Evolutionary conservation across 1,139 yeast species (phyloP), one percentile per base, ranked within the genome.

Genomic region (Suhomyces anneliseae): DNA sequence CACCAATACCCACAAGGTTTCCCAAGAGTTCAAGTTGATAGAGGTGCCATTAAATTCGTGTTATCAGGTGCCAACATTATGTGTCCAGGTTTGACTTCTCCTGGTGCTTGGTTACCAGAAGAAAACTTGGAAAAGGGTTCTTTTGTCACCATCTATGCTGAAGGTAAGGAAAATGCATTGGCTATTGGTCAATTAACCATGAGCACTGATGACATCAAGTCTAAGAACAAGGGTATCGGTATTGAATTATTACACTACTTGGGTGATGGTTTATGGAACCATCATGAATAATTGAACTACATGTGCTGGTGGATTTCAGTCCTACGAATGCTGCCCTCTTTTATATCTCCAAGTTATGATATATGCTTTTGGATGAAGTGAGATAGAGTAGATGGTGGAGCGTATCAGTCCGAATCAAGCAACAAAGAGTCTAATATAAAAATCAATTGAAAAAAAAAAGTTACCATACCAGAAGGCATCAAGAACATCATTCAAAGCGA

Each of bases 51-150:
- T 63, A 92, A 92, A 68, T 92, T 92, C 61, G 95, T 92, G 24
- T 72, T 92, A 34, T 87, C 96, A 2, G 98, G 98, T 46, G 97
- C 97, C 33, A 90, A 90, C 62, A 87, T 92, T 58, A 92, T 90
- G 97, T 92, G 98, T 69, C 98, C 98, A 6, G 99, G 99, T 27
- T 76, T 92, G 54, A 92, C 98, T 0, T 88, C 96, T 15, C 78
- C 88, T 8, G 98, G 98, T 39, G 98, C 96, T 29, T 68, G 73
- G 49, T 73, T 92, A 52, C 97, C 98, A 11, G 93, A 85, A 29
- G 82, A 77, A 48, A 78, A 82, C 32, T 68, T 78, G 59, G 83
- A 82, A 44, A 75, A 81, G 57, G 95, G 81, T 47, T 76, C 83
- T 24, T 78, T 89, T 36, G 97, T 92, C 34, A 79, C 89, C 8